phyloP scores from a whole-genome alignment of 352 stramenopile genomes.

The Phytophthora tubulina region DNA sequence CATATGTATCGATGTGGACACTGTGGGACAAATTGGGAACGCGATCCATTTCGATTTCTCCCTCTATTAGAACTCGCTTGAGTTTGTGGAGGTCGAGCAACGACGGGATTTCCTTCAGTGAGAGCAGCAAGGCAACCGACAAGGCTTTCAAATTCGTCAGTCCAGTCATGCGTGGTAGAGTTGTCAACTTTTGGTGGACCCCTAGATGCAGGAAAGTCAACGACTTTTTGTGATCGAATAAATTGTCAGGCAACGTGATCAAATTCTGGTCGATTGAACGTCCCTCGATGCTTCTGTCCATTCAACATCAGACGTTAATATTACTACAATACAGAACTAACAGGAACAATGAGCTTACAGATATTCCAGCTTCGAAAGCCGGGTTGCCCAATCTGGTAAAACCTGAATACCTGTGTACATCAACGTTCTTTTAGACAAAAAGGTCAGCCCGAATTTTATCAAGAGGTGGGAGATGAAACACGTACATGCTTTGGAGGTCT shows the following conservation, averaged over 20 bases:
- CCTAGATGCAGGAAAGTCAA: conserved; percentile 42
- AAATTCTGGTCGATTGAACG: conserved; percentile 22
- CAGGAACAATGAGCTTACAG: background rate
- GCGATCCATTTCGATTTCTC: background rate
- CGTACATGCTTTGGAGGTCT: conserved; percentile 32
- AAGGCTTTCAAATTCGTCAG: conserved; percentile 36
- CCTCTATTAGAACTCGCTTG: background rate
- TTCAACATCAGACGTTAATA: background rate
- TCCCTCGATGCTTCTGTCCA: conserved; percentile 38
- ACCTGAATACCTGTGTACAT: conserved; percentile 34
- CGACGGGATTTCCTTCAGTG: conserved; percentile 23
- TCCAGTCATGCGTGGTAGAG: conserved; percentile 25
- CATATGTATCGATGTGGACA: background rate
- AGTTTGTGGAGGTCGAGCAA: conserved; percentile 22
- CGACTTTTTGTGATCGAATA: conserved; percentile 37
- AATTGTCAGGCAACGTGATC: conserved; percentile 15
- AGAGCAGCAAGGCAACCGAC: conserved; percentile 8
- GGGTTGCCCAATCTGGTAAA: conserved; percentile 24
- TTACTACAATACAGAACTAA: background rate
- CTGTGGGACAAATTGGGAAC: background rate
- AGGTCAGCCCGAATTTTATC: background rate
- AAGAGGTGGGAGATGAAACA: background rate
- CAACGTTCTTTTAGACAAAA: conserved; percentile 10
- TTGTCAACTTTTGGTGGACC: conserved; percentile 16
- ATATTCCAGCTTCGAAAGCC: background rate